phyloP scores from a whole-genome alignment of 257 asterid species.

The Solanum raphanifolium region DNA sequence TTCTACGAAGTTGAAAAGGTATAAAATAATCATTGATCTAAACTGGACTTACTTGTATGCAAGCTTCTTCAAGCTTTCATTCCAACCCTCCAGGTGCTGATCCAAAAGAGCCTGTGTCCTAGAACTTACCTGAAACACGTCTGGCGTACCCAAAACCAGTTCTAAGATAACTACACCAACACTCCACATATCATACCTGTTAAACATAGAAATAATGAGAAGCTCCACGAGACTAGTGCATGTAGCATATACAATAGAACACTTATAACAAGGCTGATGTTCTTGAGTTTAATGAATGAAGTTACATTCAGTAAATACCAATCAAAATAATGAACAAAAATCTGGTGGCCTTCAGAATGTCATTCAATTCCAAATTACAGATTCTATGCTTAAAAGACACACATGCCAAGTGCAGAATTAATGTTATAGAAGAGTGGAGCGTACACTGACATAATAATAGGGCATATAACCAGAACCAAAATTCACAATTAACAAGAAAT shows the following conservation, averaged over 20 bases:
- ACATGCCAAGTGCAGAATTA: neutral
- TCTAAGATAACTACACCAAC: constrained; percentile 90
- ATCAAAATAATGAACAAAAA: neutral
- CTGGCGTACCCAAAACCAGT: constrained; percentile 88
- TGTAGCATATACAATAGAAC: neutral
- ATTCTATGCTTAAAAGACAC: neutral
- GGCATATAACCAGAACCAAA: neutral
- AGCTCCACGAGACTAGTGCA: neutral
- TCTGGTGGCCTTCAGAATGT: neutral
- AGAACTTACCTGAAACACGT: constrained; percentile 78
- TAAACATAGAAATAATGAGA: constrained; percentile 7
- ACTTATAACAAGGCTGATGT: neutral
- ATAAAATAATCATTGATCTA: neutral
- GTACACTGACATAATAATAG: neutral
- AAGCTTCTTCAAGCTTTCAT: constrained; percentile 75
- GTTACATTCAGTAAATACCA: neutral
- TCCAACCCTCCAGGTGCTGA: constrained; percentile 90
- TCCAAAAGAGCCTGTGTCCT: constrained; percentile 84
- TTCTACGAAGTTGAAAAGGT: neutral
- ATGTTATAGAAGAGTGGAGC: neutral
- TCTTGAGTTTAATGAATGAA: neutral
- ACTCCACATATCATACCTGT: constrained; percentile 99
- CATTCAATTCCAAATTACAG: neutral
- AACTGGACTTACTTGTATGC: constrained; percentile 70
- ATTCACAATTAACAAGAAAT: neutral